Evolutionary conservation across 2,329 filamentous ascomycete genomes (phyloP), one percentile per base, ranked within the genome.

Genomic region (Huntiella bhutanensis): DNA sequence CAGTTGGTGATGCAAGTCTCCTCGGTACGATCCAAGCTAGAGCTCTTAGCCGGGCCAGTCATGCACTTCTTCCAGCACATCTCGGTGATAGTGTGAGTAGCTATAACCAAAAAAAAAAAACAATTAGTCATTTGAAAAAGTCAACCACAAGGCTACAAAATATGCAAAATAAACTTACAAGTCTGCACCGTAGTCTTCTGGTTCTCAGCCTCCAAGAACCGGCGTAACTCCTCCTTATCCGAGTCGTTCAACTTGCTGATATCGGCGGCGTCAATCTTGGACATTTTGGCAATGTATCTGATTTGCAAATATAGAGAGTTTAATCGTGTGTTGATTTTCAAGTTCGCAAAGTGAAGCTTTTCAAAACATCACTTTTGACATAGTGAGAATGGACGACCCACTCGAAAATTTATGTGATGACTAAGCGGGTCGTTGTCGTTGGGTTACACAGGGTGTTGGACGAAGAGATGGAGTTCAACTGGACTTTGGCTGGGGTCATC

Each of bases 31-130:
- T 92, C 84, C 54, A 98, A 68, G 56, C 76, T 74, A 22, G 76
- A 73, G 51, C 70, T 73, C 54, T 78, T 77, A 60, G 95, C 80
- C 49, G 69, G 70, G 46, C 76, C 69, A 6, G 82, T 80, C 51
- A 95, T 70, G 69, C 91, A 98, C 67, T 95, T 96, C 59, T 79
- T 85, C 78, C 87, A 98, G 73, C 91, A 98, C 51, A 82, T 74
- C 56, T 91, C 81, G 38, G 69, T 74, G 45, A 76, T 57, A 52
- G 58, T 62, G 57, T 75, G 70, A 10, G 70, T 69, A 58, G 68
- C 71, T 75, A 50, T 32, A 34, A 13, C 28, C 10, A 22, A 33
- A 33, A 32, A 16, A 5, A 28, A 4, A n/a, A 12, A 13, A 42
- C 7, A 11, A n/a, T 11, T 34, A 32, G 16, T 17, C 8, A 43